A percentile compares a stretch with the other conserved stretches of the same genome.
Conservation (phyloP, 768 basidiomycete species). For the Leucocoprinus birnbaumii region DNA sequence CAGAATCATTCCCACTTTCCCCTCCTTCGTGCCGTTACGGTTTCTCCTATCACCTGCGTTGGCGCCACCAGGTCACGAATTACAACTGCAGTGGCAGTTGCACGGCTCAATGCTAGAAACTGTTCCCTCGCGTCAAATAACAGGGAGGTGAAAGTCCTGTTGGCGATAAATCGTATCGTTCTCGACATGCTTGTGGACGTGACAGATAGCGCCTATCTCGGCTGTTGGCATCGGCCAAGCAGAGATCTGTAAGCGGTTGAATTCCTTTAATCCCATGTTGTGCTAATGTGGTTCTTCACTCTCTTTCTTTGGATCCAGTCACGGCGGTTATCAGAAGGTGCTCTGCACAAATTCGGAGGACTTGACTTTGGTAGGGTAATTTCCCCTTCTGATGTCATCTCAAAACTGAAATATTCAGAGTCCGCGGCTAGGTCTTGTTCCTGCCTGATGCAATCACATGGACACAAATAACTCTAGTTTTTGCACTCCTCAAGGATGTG, state of each 20-base stretch:
- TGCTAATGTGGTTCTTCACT: too few species aligned
- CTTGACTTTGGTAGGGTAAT: too few species aligned
- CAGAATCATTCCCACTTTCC: neutral
- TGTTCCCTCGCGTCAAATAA: neutral
- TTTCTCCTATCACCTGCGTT: neutral
- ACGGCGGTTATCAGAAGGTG: too few species aligned
- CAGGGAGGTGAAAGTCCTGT: neutral
- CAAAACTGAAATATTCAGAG: too few species aligned
- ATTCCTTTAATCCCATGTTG: neutral
- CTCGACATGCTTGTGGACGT: neutral
- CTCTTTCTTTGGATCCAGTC: too few species aligned
- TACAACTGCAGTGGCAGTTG: neutral
- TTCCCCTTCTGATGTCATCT: too few species aligned
- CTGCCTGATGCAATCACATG: too few species aligned
- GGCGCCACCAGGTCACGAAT: too few species aligned
- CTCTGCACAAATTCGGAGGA: too few species aligned
- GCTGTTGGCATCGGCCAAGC: neutral
- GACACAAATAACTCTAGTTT: too few species aligned
- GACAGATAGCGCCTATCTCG: neutral
- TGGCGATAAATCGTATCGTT: neutral
- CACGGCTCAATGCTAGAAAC: constrained; percentile 1
- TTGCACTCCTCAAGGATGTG: too few species aligned
- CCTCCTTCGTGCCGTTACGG: neutral
- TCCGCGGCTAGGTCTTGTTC: too few species aligned
- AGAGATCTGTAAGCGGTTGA: neutral